Percentiles rank a stretch among this genome's conserved stretches.
Evolutionary conservation across 106 monocot genomes (phyloP).

Genomic region (Dioscorea zingiberensis): DNA sequence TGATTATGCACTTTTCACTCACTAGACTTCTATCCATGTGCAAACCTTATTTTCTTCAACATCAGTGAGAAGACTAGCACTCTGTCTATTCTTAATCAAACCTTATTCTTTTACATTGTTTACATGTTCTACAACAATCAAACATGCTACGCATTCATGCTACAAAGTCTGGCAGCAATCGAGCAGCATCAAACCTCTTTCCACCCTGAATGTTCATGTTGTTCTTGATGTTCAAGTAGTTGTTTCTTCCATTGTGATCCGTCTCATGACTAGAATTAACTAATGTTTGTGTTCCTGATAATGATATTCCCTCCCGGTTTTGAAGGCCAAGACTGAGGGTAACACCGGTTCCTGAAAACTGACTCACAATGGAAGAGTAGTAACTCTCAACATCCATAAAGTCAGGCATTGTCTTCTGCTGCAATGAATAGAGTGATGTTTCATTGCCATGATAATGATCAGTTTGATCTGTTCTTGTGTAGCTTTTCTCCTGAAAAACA

Average conservation of each 20-base stretch:
- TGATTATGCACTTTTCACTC: too few species aligned
- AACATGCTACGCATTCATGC: too few species aligned
- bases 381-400: too few species aligned
- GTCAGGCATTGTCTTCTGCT: too few species aligned
- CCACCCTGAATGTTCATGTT: constrained; percentile 47
- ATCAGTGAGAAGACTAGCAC: too few species aligned
- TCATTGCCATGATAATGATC: background rate
- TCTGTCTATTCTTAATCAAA: too few species aligned
- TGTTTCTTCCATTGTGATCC: constrained; percentile 25
- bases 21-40: too few species aligned
- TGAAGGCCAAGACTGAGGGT: constrained; percentile 67
- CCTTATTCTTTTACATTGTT: too few species aligned
- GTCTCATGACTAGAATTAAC: constrained; percentile 8
- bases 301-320: constrained; percentile 35
- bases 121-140: too few species aligned
- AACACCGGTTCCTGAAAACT: constrained; percentile 39
- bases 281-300: constrained; percentile 36
- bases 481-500: background rate
- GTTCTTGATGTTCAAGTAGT: constrained; percentile 23
- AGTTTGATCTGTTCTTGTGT: constrained; percentile 20
- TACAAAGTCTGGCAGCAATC: constrained; percentile 55
- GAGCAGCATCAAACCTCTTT: constrained; percentile 53
- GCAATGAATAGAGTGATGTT: too few species aligned
- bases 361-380: background rate
- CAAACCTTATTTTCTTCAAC: too few species aligned